Evolutionary conservation across 129 eudicot species (phyloP).

Genomic region (Flaveria brownii): DNA sequence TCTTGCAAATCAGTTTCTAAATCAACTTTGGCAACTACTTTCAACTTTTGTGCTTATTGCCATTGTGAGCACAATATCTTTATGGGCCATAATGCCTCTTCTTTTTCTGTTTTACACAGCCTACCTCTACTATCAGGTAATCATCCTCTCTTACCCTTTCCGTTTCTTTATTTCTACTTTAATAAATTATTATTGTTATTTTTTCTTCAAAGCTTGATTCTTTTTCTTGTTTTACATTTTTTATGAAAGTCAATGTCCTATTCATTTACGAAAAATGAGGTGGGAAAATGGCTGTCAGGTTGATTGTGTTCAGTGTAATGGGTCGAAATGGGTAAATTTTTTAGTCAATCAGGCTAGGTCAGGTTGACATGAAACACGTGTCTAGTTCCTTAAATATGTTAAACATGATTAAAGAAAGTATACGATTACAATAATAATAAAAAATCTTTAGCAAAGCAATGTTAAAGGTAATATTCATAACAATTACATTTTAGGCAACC

Average conservation of each 20-base stretch:
- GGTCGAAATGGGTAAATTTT: neutral
- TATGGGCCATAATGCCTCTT: constrained; percentile 99
- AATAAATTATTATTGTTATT: no score
- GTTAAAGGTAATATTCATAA: neutral
- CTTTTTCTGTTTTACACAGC: constrained; percentile 86
- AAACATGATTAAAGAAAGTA: neutral
- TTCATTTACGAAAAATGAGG: neutral
- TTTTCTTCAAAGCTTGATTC: no score
- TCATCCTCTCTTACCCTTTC: constrained; percentile 17
- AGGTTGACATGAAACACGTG: neutral
- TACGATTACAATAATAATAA: neutral
- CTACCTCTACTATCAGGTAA: constrained; percentile 92
- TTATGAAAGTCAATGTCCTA: no score
- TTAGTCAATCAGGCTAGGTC: neutral
- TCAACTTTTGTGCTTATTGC: constrained; percentile 92
- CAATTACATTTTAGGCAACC: neutral
- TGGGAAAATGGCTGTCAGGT: neutral
- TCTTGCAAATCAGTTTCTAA: constrained; percentile 58
- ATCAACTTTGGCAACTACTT: constrained; percentile 77
- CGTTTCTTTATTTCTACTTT: neutral
- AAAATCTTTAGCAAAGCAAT: neutral
- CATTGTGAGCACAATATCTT: constrained; percentile 86
- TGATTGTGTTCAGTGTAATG: neutral
- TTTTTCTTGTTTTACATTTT: no score
- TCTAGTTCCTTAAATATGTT: neutral